Conservation (phyloP, 768 basidiomycete species). For the Cantharellus cinnabarinus region DNA sequence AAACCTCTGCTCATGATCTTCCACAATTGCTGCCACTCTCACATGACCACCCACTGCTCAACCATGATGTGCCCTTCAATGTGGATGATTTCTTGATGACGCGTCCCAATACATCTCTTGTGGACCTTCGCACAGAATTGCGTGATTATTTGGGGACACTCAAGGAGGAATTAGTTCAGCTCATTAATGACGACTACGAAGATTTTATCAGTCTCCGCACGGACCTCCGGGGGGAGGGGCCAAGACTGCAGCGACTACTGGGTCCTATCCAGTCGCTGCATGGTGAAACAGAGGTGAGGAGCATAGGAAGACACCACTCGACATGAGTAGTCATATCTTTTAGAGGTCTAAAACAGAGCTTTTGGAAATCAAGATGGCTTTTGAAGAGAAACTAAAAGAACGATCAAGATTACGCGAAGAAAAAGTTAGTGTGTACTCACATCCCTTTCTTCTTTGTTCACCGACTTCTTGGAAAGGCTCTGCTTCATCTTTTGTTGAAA, state of each 20-base stretch:
- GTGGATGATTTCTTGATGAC: conserved; percentile 79
- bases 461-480: conserved; percentile 27
- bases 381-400: conserved; percentile 58
- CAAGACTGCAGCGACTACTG: conserved; percentile 44
- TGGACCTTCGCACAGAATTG: conserved; percentile 73
- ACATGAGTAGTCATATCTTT: conserved; percentile 3
- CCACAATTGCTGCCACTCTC: conserved; percentile 40
- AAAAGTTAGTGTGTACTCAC: conserved; percentile 31
- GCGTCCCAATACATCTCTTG: conserved; percentile 55
- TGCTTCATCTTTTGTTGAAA: conserved; percentile 73
- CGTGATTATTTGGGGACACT: conserved; percentile 64
- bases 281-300: conserved; percentile 43
- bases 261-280: conserved; percentile 44
- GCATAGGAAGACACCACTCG: conserved; percentile 5
- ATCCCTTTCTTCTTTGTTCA: background rate
- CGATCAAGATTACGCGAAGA: conserved; percentile 65
- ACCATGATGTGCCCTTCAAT: conserved; percentile 39
- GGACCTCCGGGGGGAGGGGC: conserved; percentile 70
- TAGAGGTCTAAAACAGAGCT: conserved; percentile 22
- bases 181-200: conserved; percentile 97
- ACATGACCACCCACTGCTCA: conserved; percentile 57
- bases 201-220: conserved; percentile 94
- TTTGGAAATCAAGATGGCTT: conserved; percentile 43
- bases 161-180: conserved; percentile 82
- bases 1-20: conserved; percentile 13